These are phyloP conservation scores for Russula vinacea DNA, from an alignment of 768 basidiomycete species.

Conservation along the genomic window DNA sequence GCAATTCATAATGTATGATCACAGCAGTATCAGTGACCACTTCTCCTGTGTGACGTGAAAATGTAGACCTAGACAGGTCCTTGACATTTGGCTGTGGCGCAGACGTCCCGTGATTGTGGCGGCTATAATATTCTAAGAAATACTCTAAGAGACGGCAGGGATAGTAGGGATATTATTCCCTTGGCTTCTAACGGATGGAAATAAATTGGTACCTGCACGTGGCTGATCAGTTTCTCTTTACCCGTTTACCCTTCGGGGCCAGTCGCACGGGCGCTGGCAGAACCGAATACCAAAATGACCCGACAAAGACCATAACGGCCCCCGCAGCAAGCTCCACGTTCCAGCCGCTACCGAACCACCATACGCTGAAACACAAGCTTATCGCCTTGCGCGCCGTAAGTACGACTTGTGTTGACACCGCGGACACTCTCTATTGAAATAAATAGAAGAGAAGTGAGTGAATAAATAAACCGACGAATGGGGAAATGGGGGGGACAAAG, in stretches of 20 bases:
- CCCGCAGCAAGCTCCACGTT: conserved; percentile 62
- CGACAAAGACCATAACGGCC: conserved; percentile 69
- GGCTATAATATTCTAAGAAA: background rate
- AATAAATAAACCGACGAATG: background rate
- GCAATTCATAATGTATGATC: conserved; percentile 35
- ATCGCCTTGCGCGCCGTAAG: conserved; percentile 78
- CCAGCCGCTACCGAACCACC: conserved; percentile 79
- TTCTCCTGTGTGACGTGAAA: conserved; percentile 19
- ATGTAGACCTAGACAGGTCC: conserved; percentile 25
- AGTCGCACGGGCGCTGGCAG: conserved; percentile 22
- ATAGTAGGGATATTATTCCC: too few species aligned
- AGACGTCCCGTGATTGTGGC: background rate
- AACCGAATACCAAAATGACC: conserved; percentile 55
- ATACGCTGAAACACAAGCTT: conserved; percentile 76
- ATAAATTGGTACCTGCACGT: background rate
- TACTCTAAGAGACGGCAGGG: background rate
- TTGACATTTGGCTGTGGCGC: background rate
- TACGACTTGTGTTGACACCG: conserved; percentile 77
- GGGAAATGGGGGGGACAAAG: background rate
- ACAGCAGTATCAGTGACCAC: conserved; percentile 10
- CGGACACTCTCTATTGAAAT: conserved; percentile 58
- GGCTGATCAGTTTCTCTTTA: conserved; percentile 2
- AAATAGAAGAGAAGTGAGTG: background rate
- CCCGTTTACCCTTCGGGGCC: conserved; percentile 13
- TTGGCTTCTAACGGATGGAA: background rate